Evolutionary conservation across 1,284 basidiomycete species (phyloP).

Genomic region (Leccinum griseonigrum): DNA sequence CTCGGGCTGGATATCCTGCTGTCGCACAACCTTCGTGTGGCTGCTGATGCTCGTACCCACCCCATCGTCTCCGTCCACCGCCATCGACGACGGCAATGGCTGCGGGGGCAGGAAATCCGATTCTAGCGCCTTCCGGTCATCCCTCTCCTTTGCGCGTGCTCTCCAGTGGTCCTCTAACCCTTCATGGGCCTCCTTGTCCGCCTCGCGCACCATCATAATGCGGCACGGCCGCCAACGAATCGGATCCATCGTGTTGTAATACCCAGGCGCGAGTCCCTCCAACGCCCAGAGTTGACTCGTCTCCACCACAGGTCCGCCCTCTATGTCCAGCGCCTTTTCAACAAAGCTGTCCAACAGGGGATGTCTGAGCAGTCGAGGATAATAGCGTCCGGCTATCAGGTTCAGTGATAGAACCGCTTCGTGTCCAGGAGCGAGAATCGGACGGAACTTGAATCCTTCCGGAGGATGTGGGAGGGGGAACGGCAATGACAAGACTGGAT

Average conservation of each 20-base stretch:
- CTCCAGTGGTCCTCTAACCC: slow-evolving; percentile 41
- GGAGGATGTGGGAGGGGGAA: slow-evolving; percentile 62
- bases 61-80: slow-evolving; percentile 21
- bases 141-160: slow-evolving; percentile 33
- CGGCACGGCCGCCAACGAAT: slow-evolving; percentile 49
- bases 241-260: slow-evolving; percentile 64
- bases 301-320: slow-evolving; percentile 38
- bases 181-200: slow-evolving; percentile 45
- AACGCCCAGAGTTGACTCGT: slow-evolving; percentile 59
- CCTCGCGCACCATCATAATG: slow-evolving; percentile 54
- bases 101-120: slow-evolving; percentile 26
- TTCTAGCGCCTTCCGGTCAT: slow-evolving; percentile 34
- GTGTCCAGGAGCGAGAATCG: slow-evolving; percentile 57
- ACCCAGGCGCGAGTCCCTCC: slow-evolving; percentile 63
- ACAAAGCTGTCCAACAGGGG: slow-evolving; percentile 48
- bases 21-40: neutral
- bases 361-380: slow-evolving; percentile 62
- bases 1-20: slow-evolving; percentile 15
- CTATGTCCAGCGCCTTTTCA: slow-evolving; percentile 35
- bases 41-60: slow-evolving; percentile 3
- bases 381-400: slow-evolving; percentile 71
- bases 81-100: neutral
- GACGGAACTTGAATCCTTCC: slow-evolving; percentile 62
- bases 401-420: slow-evolving; percentile 66
- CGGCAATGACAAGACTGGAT: slow-evolving; percentile 35